phyloP scores from a whole-genome alignment of 2,329 filamentous ascomycete species.

The Blumeria graminis region DNA sequence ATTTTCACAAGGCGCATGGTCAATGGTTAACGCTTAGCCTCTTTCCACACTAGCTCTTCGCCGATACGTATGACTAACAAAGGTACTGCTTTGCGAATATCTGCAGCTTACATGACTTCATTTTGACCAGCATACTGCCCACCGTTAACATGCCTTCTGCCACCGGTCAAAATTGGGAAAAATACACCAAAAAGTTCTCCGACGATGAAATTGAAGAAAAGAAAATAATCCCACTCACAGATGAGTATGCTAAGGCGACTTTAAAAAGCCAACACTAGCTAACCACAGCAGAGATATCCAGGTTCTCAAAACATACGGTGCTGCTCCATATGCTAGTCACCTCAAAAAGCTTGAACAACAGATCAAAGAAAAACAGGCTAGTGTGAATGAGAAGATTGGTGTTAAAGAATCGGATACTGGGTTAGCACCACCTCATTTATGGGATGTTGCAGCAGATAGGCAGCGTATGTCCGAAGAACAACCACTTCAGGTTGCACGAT shows the following conservation, averaged over 20 bases:
- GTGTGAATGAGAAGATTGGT: conserved; percentile 95
- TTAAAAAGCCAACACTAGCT: conserved; percentile 6
- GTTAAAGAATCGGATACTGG: conserved; percentile 96
- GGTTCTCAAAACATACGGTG: conserved; percentile 96
- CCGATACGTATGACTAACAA: neutral
- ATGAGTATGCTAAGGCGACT: conserved; percentile 46
- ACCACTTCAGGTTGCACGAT: conserved; percentile 85
- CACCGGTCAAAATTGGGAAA: conserved; percentile 75
- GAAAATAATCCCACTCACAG: conserved; percentile 92
- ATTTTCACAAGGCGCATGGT: no score
- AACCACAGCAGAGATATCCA: conserved; percentile 63
- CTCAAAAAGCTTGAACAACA: conserved; percentile 97
- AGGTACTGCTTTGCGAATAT: neutral
- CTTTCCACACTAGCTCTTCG: neutral
- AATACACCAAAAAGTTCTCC: conserved; percentile 90
- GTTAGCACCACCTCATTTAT: conserved; percentile 90
- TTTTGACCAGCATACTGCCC: neutral
- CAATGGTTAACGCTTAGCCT: conserved; percentile 1
- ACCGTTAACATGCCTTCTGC: conserved; percentile 1
- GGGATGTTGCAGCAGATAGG: conserved; percentile 92
- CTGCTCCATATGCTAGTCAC: conserved; percentile 77
- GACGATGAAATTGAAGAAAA: conserved; percentile 97
- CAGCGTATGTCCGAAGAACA: conserved; percentile 98
- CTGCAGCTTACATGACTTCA: neutral
- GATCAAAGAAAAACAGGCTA: conserved; percentile 97